Evolutionary conservation across 768 basidiomycete species (phyloP).

Genomic region (Galerina sulciceps): DNA sequence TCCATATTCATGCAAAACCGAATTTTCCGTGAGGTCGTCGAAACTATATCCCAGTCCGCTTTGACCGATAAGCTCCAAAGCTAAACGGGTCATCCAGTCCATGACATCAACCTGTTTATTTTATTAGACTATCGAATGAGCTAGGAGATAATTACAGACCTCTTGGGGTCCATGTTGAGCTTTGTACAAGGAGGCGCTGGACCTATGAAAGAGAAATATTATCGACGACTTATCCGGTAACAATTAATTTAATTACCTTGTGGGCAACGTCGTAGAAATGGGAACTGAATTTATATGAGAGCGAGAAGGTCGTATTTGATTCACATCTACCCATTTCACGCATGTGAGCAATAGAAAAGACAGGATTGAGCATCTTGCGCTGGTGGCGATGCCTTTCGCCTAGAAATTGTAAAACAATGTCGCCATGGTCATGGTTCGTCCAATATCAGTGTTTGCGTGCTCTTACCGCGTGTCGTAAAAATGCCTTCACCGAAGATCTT

Average conservation of each 20-base stretch:
- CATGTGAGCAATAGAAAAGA: conserved; percentile 46
- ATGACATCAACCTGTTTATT: conserved; percentile 36
- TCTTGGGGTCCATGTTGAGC: conserved; percentile 34
- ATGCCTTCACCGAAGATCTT: conserved; percentile 31
- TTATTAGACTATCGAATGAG: not conserved
- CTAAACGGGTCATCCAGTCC: conserved; percentile 44
- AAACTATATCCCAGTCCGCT: conserved; percentile 50
- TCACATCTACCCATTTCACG: conserved; percentile 31
- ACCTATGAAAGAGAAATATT: conserved; percentile 23
- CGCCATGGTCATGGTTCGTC: not conserved
- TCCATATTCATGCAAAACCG: conserved; percentile 33
- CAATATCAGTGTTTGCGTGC: not conserved
- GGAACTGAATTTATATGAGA: conserved; percentile 27
- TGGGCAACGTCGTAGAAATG: conserved; percentile 36
- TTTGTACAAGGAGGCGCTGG: conserved; percentile 25
- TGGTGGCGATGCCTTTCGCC: conserved; percentile 48
- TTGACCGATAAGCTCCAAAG: conserved; percentile 55
- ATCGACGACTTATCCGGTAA: not conserved
- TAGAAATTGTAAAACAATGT: conserved; percentile 14
- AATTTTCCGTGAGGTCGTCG: conserved; percentile 39
- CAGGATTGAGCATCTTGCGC: conserved; percentile 48
- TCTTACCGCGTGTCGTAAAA: conserved; percentile 25
- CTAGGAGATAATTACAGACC: conserved; percentile 16
- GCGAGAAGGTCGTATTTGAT: not conserved
- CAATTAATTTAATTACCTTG: conserved; percentile 23